These are phyloP conservation scores for Tarenaya hassleriana DNA, from an alignment of 345 rosid species.

Conservation along the genomic window DNA sequence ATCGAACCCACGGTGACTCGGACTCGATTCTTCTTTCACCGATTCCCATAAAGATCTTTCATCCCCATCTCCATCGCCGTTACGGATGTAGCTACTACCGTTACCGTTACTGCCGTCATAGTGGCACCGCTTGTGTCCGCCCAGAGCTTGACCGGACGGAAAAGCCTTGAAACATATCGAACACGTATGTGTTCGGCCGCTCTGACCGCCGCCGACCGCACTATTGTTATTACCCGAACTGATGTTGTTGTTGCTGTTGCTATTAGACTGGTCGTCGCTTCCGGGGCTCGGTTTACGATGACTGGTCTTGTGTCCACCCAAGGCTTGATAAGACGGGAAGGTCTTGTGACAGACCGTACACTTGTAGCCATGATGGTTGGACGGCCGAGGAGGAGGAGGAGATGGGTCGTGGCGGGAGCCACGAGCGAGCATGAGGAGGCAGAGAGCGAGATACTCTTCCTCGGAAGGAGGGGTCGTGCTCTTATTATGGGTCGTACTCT, in stretches of 20 bases:
- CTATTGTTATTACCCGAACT: too few relatives aligned
- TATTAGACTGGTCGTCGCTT: conserved; percentile 28
- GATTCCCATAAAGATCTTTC: conserved; percentile 17
- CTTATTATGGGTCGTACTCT: neutral
- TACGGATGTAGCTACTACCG: too few relatives aligned
- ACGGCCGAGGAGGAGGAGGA: conserved; percentile 20
- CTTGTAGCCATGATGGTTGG: conserved; percentile 33
- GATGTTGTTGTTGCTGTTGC: conserved; percentile 22
- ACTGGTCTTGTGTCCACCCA: conserved; percentile 94
- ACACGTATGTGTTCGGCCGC: conserved; percentile 47
- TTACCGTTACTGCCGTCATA: conserved; percentile 42
- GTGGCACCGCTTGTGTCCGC: conserved; percentile 78
- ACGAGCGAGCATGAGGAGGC: conserved; percentile 49
- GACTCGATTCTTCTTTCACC: conserved; percentile 20
- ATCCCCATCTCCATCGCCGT: conserved; percentile 16
- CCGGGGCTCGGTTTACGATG: conserved; percentile 51
- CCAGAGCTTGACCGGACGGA: conserved; percentile 72
- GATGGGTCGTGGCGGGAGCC: conserved; percentile 21
- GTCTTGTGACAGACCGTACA: conserved; percentile 48
- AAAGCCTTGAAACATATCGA: conserved; percentile 62
- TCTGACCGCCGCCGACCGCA: conserved; percentile 13
- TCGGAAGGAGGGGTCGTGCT: conserved; percentile 30
- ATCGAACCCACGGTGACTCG: conserved; percentile 48
- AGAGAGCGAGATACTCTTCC: conserved; percentile 48
- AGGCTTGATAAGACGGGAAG: conserved; percentile 53